Conservation (phyloP, 2,329 filamentous ascomycete genomes). For the Hypomyces rosellus region DNA sequence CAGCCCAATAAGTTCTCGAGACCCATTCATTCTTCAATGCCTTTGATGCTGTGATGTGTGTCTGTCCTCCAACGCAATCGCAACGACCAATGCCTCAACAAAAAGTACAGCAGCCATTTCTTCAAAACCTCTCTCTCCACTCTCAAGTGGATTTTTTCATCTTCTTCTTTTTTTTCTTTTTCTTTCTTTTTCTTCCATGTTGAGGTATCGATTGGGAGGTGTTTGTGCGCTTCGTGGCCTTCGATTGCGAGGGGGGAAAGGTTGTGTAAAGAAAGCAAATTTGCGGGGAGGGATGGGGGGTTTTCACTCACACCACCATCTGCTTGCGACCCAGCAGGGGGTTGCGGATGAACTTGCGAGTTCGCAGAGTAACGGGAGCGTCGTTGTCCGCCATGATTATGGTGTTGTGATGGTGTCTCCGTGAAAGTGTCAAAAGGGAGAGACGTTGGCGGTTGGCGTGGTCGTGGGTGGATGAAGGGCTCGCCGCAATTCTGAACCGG, state of each 20-base stretch:
- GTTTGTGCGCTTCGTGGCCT: neutral
- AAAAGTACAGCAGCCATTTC: neutral
- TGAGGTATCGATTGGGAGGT: neutral
- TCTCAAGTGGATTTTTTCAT: neutral
- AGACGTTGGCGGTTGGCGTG: conserved; percentile 22
- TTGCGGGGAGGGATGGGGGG: conserved; percentile 4
- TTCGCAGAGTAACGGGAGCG: conserved; percentile 76
- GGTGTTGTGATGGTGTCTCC: conserved; percentile 34
- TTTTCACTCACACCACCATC: conserved; percentile 93
- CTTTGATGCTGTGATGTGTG: neutral
- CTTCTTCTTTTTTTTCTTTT: neutral
- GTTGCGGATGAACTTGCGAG: conserved; percentile 99
- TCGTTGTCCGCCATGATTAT: conserved; percentile 85
- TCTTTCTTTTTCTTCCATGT: neutral
- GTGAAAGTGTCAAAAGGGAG: conserved; percentile 26
- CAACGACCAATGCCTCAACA: neutral
- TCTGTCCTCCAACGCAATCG: neutral
- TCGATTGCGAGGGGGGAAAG: neutral
- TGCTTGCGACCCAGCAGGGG: conserved; percentile 97
- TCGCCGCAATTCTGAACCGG: conserved; percentile 23
- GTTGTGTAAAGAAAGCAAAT: neutral
- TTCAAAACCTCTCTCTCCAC: neutral
- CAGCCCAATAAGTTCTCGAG: neutral
- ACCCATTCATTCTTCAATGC: neutral
- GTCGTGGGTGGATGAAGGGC: conserved; percentile 23